Conservation (phyloP, 1,139 yeast species). For the Taphrina confusa region DNA sequence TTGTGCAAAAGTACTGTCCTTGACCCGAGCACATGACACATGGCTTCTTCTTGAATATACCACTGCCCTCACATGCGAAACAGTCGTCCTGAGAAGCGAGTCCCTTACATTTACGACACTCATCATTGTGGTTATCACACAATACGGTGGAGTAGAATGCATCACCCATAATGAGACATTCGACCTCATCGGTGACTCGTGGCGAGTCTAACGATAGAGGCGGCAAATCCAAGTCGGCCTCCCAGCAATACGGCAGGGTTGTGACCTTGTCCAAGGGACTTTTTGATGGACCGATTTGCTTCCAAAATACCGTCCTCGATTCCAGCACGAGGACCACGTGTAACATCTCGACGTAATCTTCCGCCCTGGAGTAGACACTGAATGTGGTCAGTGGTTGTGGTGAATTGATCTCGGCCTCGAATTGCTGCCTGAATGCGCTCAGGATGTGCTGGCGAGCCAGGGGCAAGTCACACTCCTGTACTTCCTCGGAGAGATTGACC, state of each 20-base stretch:
- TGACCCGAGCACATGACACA: slow-evolving; percentile 33
- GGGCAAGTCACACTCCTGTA: slow-evolving; percentile 17
- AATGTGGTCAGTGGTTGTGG: slow-evolving; percentile 19
- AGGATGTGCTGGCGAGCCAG: slow-evolving; percentile 27
- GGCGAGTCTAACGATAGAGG: slow-evolving; percentile 30
- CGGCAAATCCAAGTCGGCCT: slow-evolving; percentile 29
- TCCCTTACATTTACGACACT: slow-evolving; percentile 30
- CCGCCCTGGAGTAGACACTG: slow-evolving; percentile 25
- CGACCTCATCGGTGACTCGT: slow-evolving; percentile 18
- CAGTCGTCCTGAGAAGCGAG: slow-evolving; percentile 34
- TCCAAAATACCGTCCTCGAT: slow-evolving; percentile 25
- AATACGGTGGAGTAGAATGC: slow-evolving; percentile 23
- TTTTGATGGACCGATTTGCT: slow-evolving; percentile 18
- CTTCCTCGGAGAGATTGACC: slow-evolving; percentile 30
- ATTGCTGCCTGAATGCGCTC: slow-evolving; percentile 28
- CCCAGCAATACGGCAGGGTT: slow-evolving; percentile 29
- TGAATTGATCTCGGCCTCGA: slow-evolving; percentile 17
- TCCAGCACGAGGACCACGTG: slow-evolving; percentile 33
- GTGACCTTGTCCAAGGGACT: slow-evolving; percentile 23
- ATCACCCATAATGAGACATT: slow-evolving; percentile 25
- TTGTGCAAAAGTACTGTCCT: slow-evolving; percentile 28
- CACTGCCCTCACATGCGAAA: slow-evolving; percentile 31
- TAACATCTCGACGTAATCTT: slow-evolving; percentile 27
- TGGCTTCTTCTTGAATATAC: slow-evolving; percentile 33
- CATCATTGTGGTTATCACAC: slow-evolving; percentile 30